Percentiles rank a stretch among this genome's conserved stretches.
Evolutionary conservation across 441 rosid genomes (phyloP).

Genomic region (Adansonia rubrostipa): DNA sequence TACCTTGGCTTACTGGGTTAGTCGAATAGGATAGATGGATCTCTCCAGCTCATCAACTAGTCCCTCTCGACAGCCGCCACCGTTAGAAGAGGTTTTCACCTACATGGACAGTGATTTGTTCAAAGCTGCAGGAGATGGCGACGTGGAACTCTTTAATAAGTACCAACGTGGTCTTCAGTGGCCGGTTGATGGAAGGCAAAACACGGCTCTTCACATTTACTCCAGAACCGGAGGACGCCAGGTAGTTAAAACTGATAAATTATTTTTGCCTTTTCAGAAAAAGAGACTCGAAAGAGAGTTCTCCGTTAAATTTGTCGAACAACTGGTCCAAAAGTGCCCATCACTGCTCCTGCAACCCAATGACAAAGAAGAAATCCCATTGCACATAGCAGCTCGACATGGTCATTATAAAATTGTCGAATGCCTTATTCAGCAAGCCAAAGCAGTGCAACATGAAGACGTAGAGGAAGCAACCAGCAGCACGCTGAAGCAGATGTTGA

Average conservation of each 20-base stretch:
- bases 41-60: too few species aligned
- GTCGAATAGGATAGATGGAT: too few species aligned
- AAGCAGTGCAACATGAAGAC: conserved; percentile 16
- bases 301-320: neutral
- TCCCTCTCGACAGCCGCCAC: too few species aligned
- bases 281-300: neutral
- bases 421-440: neutral
- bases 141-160: too few species aligned
- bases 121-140: too few species aligned
- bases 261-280: neutral
- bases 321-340: conserved; percentile 1
- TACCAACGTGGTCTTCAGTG: too few species aligned
- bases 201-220: too few species aligned
- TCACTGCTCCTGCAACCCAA: conserved; percentile 19
- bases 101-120: too few species aligned
- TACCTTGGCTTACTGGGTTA: too few species aligned
- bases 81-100: too few species aligned
- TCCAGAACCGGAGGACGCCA: too few species aligned
- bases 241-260: neutral
- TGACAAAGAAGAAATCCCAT: conserved; percentile 23
- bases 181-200: too few species aligned
- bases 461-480: neutral
- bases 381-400: conserved; percentile 13
- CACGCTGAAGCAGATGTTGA: neutral
- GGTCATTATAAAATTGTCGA: neutral